Conservation (phyloP, 495 filamentous ascomycete genomes). For the Neurospora sp. region DNA sequence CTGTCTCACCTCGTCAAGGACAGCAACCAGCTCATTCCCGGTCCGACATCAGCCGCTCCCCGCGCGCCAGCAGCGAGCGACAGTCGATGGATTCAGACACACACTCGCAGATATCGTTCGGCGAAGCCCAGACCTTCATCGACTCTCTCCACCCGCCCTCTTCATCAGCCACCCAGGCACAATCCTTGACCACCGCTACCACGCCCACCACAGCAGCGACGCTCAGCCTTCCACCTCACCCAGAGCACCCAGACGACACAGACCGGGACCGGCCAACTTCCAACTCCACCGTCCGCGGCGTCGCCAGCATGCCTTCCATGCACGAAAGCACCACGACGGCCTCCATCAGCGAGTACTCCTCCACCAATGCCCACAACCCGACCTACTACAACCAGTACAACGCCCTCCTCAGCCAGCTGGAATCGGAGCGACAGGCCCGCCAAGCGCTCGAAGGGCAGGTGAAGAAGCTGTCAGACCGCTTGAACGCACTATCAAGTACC, state of each 20-base stretch:
- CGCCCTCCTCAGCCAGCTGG: conserved; percentile 32
- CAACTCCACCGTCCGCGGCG: conserved; percentile 32
- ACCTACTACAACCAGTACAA: conserved; percentile 28
- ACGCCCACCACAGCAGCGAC: conserved; percentile 1
- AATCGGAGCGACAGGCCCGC: conserved; percentile 38
- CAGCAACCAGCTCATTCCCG: conserved; percentile 12
- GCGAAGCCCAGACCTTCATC: conserved; percentile 28
- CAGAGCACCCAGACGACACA: not conserved
- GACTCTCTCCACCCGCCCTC: conserved; percentile 27
- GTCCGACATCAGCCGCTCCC: conserved; percentile 14
- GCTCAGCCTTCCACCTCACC: not conserved
- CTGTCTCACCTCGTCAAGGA: conserved; percentile 1
- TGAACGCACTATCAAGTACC: conserved; percentile 30
- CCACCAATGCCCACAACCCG: conserved; percentile 4
- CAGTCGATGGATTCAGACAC: conserved; percentile 26
- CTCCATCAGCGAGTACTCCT: conserved; percentile 11
- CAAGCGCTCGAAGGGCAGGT: conserved; percentile 42
- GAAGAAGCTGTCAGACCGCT: conserved; percentile 32
- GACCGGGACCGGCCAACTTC: conserved; percentile 20
- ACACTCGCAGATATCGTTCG: conserved; percentile 29
- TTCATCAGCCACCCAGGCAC: conserved; percentile 16
- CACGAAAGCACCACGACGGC: conserved; percentile 18
- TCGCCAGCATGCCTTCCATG: conserved; percentile 31
- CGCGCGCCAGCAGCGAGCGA: conserved; percentile 21
- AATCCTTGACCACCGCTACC: conserved; percentile 10